Base-by-base conservation (phyloP, 805 yeast species). In the Pichia membranifaciens region DNA sequence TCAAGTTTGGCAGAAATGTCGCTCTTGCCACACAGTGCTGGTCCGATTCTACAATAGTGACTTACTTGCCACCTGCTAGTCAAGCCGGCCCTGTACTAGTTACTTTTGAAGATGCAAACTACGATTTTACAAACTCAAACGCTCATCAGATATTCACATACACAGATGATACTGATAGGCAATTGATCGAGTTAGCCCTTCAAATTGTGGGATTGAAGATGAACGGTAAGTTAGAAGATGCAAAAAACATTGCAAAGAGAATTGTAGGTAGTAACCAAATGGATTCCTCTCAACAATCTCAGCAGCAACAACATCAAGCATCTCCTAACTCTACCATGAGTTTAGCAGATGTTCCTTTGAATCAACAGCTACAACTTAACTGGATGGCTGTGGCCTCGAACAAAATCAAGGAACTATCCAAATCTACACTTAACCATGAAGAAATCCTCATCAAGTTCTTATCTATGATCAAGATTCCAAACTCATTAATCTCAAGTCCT, bases 181-280 rank as follows among this genome's bases (percentile, higher is more conserved):
- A 91, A 65, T 75, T 93, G 61, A 87, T 91, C 61, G 99, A 93
- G 67, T 72, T 93, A 53, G 99, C 99, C 2, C 73, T 93, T 57
- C 98, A 93, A 62, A 93, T 93, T 57, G 96, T 93, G 36, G 99
- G 99, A 2, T 72, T 90, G 66, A 91, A 91, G 68, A 89, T 91
- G 96, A 90, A 88, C 60, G 99, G 98, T 49, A 83, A 84, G 58
- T 70, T 93, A 49, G 98, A 93, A 61, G 97, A 91, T 65, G 97
- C 98, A 2, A 80, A 87, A 55, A 89, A 88, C 60, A 87, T 93
- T 57, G 98, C 98, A 1, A 84, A 84, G 64, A 74, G 96, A 54
- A 88, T 93, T 54, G 89, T 91, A 45, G 95, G 93, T 12, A 75
- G 79, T 44, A 81, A 68, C 45, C 48, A 44, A 41, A 23, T 41